Evolutionary conservation across 2,329 filamentous ascomycete species (phyloP).

Genomic region (Scedosporium dehoogii): DNA sequence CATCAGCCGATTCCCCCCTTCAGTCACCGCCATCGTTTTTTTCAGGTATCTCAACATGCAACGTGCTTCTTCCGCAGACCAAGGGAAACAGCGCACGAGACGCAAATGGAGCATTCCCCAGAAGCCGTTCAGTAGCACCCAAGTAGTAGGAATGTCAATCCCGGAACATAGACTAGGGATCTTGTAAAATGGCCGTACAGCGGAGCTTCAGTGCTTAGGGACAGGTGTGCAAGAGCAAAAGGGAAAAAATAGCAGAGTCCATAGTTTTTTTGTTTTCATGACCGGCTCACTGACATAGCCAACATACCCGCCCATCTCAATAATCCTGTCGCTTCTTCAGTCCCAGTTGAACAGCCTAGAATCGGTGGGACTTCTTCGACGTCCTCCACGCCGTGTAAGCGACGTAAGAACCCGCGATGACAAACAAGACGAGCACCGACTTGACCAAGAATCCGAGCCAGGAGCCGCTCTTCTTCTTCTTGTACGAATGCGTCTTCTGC

Average conservation of each 20-base stretch:
- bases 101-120: background rate
- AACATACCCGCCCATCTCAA: background rate
- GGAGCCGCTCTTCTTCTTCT: slow-evolving; percentile 31
- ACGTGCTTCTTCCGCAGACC: background rate
- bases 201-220: background rate
- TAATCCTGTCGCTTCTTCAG: background rate
- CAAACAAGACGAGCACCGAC: slow-evolving; percentile 63
- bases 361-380: slow-evolving; percentile 44
- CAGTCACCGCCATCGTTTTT: background rate
- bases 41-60: background rate
- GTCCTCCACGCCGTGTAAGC: slow-evolving; percentile 77
- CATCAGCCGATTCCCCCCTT: background rate
- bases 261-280: background rate
- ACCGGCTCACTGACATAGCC: background rate
- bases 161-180: background rate
- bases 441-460: slow-evolving; percentile 66
- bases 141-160: background rate
- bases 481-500: slow-evolving; percentile 11
- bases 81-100: background rate
- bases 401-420: slow-evolving; percentile 66
- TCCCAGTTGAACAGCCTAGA: slow-evolving; percentile 24
- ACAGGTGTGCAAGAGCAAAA: background rate
- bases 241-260: background rate
- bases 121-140: background rate
- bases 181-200: background rate